Evolutionary conservation across 306 rosid species (phyloP), one percentile per base, ranked within the genome.

Genomic region (Medicago lupulina): DNA sequence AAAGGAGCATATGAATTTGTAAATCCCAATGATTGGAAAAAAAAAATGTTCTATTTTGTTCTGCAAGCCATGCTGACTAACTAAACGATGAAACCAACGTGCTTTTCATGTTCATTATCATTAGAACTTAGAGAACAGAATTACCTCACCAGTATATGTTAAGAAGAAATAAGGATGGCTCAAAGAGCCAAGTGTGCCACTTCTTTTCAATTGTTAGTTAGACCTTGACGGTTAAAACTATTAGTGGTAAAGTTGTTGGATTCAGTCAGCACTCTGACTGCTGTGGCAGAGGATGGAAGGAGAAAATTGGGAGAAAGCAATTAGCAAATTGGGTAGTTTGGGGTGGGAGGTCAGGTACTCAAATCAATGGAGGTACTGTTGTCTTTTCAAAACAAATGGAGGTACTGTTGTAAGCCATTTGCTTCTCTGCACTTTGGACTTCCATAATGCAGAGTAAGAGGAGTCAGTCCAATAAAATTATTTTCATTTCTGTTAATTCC

Each of bases 321-420:
- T 40, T 36, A 40, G 66, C 43, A 55, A 14, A 23, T 55, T 10
- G 13, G 51, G 44, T 39, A 55, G 67, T 55, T 23, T 40, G 39
- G 54, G 67, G 66, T 55, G 54, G 76, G 66, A 72, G 67, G 31
- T 54, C 15, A 57, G 39, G 58, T 28, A 21, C 51, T 43, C 8
- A 12, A 43, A 58, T 43, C 77, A 23, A 17, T 71, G 76, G 65
- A 54, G 76, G 36, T 53, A 23, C 38, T 71, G 21, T 54, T 53
- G 31, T 34, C n/a, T n/a, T n/a, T n/a, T n/a, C n/a, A n/a, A n/a
- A n/a, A n/a, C n/a, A n/a, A 23, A 17, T 71, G 76, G 65, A 54
- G 76, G 36, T 53, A 23, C 38, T 71, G 23, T 54, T 53, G 31
- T 36, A 71, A 36, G 51, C 53, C 9, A 18, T 40, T 70, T 70